Base-by-base conservation (phyloP, 2,329 filamentous ascomycete genomes). In the Fusarium praegraminearum region DNA sequence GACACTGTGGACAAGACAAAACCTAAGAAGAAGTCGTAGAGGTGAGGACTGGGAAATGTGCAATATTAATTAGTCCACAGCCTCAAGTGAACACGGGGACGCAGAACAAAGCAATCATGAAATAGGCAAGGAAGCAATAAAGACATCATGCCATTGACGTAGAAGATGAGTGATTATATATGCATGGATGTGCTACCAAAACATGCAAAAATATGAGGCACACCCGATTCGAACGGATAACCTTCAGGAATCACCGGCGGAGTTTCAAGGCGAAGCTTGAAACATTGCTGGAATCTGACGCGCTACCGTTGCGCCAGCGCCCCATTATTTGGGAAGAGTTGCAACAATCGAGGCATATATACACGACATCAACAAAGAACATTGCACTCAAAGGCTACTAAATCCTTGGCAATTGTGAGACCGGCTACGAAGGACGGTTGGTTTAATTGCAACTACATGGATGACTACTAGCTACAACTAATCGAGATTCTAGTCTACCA, bases 1-100 rank as follows among this genome's bases (percentile, higher is more conserved):
- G 71, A 73, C 9, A 38, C 70, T 15, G 57, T 63, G 33, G 71
- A 73, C 11, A 73, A 73, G 63, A 62, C 64, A 1, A 73, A 73
- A 45, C 45, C 71, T 0, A 70, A 71, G 38, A 70, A 70, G 36
- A 70, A 71, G 38, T 67, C 70, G 32, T 71, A 53, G 33, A 30
- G 10, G 26, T 20, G 6, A 20, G 9, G 16, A 4, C 6, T 2
- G 12, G 12, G n/a, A 11, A 20, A 9, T 11, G 7, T 10, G n/a
- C 9, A n/a, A 16, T 15, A 30, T 22, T 8, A 46, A 20, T 32
- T 4, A 5, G n/a, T 45, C 8, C 11, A 12, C 10, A 45, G 18
- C 9, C 16, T 9, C 5, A n/a, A 7, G 12, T 20, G 18, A 12
- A 6, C 7, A 20, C 6, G 7, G n/a, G 16, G 8, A 9, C 20